Base-by-base conservation (phyloP, 2,329 filamentous ascomycete genomes). In the Chalara sp. region DNA sequence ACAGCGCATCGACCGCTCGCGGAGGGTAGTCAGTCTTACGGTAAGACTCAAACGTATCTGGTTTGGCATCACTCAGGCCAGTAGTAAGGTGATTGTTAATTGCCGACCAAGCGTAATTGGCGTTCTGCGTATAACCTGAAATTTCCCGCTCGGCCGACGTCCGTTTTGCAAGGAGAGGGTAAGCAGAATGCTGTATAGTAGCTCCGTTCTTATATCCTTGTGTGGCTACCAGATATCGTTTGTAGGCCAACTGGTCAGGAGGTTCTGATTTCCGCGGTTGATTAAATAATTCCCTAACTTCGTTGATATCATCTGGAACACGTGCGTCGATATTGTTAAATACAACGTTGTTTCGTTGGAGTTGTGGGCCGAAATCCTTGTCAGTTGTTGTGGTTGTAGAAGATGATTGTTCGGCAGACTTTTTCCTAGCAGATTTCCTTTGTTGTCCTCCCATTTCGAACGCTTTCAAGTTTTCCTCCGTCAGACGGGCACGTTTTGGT, bases 11-110 rank as follows among this genome's bases (percentile, higher is more conserved):
- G 31, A 47, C 45, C 10, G 51, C 53, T 42, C 52, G 56, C 32
- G 51, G 51, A 7, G 50, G 8, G 28, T 51, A 56, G 28, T 52
- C 32, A 30, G 8, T n/a, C 32, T 52, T 49, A 30, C 50, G 46
- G 29, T 58, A 51, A 3, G 60, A 61, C 40, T 65, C 57, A 40
- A 64, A 45, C 13, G 56, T 60, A 54, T 62, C 62, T 11, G 64
- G 61, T 40, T 62, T 61, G 12, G 58, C 53, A 11, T 58, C 49
- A 11, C 58, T 59, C 5, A 65, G 50, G 28, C 55, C 54, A 32
- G 58, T 53, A 33, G 65, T 65, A 42, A 65, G 63, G 12, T 59
- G 57, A 41, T 58, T 49, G 29, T 59, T 45, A 39, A 53, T 52
- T 21, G 60, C 57, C 28, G 64, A 56, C 21, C 21, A 21, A 21